Conservation (phyloP, 305 asterid species). For the Stenogyne calaminthoides region DNA sequence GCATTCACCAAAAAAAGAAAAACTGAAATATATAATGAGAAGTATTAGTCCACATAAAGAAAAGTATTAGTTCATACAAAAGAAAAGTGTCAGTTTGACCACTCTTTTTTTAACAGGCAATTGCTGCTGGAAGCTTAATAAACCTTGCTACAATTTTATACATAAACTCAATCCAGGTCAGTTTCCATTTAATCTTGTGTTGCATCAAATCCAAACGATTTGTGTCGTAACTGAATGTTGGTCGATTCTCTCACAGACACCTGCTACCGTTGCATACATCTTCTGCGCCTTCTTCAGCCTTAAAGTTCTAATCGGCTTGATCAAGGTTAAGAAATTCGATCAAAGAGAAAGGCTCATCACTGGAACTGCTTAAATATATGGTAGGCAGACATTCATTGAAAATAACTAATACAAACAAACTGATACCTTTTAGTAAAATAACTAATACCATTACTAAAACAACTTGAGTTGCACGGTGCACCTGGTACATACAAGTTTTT, state of each 20-base stretch:
- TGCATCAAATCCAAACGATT: neutral
- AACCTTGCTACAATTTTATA: conserved; percentile 88
- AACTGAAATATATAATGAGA: too few relatives aligned
- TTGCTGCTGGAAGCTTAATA: conserved; percentile 96
- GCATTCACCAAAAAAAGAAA: too few relatives aligned
- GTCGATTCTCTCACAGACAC: conserved; percentile 49
- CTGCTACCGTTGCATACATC: conserved; percentile 66
- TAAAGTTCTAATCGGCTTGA: conserved; percentile 72
- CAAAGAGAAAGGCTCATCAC: conserved; percentile 83
- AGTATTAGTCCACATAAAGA: too few relatives aligned
- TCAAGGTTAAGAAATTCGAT: conserved; percentile 82
- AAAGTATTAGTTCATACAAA: too few relatives aligned
- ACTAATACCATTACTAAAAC: too few relatives aligned
- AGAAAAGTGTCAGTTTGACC: too few relatives aligned
- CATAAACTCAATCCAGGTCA: conserved; percentile 70
- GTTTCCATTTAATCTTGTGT: conserved; percentile 30
- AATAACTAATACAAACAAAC: too few relatives aligned
- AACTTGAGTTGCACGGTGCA: too few relatives aligned
- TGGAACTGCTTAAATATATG: conserved; percentile 76
- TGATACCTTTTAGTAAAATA: too few relatives aligned
- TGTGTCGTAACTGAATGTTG: neutral
- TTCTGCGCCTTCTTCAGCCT: conserved; percentile 74
- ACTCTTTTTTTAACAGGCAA: conserved; percentile 53
- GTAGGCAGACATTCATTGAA: conserved; percentile 29
- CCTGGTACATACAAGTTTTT: too few relatives aligned